These are phyloP conservation scores for Cucurbita moschata DNA, from an alignment of 306 rosid species.

Conservation along the genomic window DNA sequence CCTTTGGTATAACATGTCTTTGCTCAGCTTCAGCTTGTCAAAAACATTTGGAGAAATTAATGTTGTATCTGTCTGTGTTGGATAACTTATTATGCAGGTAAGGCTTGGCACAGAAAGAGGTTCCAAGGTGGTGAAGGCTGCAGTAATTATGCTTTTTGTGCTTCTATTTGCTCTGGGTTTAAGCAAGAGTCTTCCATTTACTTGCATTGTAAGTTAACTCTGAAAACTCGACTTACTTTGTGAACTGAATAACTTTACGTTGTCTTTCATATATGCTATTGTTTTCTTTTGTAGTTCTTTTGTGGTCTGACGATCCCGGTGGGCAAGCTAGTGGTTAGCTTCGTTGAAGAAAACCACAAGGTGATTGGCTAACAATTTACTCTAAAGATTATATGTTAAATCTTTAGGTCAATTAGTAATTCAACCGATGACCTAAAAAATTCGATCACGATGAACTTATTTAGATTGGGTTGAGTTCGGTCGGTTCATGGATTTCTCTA, in stretches of 20 bases:
- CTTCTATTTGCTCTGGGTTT: conserved; percentile 47
- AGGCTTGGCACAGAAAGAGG: conserved; percentile 66
- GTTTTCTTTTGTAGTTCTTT: conserved; percentile 33
- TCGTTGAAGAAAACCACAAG: conserved; percentile 59
- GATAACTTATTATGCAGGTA: conserved; percentile 32
- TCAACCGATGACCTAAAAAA: background rate
- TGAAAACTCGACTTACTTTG: background rate
- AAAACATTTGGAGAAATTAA: background rate
- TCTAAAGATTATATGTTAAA: background rate
- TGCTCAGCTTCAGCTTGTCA: background rate
- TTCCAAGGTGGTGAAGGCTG: conserved; percentile 35
- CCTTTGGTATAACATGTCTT: conserved; percentile 47
- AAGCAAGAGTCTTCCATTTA: conserved; percentile 38
- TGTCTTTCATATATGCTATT: background rate
- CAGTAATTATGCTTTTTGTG: conserved; percentile 35
- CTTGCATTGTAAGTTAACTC: conserved; percentile 41
- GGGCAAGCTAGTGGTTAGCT: conserved; percentile 56
- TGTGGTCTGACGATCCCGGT: conserved; percentile 60
- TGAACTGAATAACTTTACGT: background rate
- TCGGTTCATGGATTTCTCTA: too few species aligned
- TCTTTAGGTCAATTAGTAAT: background rate
- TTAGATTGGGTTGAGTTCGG: too few species aligned
- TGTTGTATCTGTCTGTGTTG: background rate
- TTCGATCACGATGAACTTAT: too few species aligned
- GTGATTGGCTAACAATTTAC: conserved; percentile 18